Evolutionary conservation across 2,329 filamentous ascomycete genomes (phyloP).

Genomic region (Pestalotiopsis sp.): DNA sequence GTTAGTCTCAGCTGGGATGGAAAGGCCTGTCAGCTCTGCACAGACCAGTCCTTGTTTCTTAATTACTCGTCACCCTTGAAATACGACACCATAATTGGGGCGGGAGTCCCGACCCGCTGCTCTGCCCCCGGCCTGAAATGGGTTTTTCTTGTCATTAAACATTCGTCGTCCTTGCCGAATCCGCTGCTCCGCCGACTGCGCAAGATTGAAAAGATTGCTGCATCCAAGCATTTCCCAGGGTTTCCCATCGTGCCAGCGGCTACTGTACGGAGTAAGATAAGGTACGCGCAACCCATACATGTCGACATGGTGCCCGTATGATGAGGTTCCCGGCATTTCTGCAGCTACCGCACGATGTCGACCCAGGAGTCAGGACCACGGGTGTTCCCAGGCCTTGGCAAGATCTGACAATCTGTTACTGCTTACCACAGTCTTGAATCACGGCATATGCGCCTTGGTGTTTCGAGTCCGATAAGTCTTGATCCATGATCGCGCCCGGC

Average conservation of each 20-base stretch:
- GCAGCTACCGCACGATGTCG: not conserved
- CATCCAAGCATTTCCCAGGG: no score
- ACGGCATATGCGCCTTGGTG: not conserved
- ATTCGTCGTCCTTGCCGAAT: not conserved
- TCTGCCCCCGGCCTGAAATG: not conserved
- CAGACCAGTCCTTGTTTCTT: not conserved
- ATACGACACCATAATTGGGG: not conserved
- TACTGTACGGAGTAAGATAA: not conserved
- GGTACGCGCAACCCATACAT: not conserved
- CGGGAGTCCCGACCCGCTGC: not conserved
- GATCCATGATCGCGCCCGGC: not conserved
- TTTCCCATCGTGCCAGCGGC: not conserved
- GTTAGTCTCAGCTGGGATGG: not conserved
- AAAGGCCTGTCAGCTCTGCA: not conserved
- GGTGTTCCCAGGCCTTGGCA: conserved; percentile 5
- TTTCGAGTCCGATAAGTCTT: not conserved
- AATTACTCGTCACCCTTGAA: not conserved
- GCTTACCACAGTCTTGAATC: not conserved
- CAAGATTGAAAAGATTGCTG: not conserved
- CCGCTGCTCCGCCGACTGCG: not conserved
- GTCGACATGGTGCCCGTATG: not conserved
- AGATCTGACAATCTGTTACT: not conserved
- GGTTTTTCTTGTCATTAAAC: not conserved
- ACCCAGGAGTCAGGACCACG: not conserved
- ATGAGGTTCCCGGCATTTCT: not conserved